Conservation (phyloP, 768 basidiomycete genomes). For the Trametes cubensis region DNA sequence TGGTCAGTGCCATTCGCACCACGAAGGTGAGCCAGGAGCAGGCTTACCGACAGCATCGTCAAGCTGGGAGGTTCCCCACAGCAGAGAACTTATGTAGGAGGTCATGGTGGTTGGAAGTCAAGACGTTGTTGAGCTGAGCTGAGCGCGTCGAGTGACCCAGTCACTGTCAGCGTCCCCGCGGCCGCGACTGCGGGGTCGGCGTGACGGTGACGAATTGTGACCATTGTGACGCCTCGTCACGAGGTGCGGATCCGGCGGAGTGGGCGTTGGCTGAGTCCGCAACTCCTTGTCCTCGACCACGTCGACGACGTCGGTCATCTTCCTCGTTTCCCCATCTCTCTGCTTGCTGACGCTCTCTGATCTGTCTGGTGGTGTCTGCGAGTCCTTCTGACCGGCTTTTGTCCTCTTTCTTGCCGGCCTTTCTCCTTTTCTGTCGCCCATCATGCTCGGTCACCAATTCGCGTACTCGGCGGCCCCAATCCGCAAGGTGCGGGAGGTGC, state of each 20-base stretch:
- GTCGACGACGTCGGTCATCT: constrained; percentile 24
- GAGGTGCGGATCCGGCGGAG: constrained; percentile 26
- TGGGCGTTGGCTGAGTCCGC: constrained; percentile 34
- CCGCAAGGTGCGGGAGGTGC: constrained; percentile 95
- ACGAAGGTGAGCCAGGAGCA: not conserved
- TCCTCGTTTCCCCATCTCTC: not conserved
- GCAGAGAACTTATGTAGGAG: constrained; percentile 59
- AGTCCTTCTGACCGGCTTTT: constrained; percentile 22
- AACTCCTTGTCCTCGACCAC: constrained; percentile 33
- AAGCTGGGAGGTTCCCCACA: constrained; percentile 83
- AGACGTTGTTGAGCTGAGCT: constrained; percentile 8
- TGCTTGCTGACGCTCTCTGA: constrained; percentile 13
- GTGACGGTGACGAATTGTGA: constrained; percentile 13
- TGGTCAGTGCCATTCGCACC: constrained; percentile 3
- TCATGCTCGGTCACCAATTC: constrained; percentile 87
- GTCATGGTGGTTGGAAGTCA: constrained; percentile 46
- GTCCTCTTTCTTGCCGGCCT: constrained; percentile 16
- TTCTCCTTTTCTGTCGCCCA: constrained; percentile 20
- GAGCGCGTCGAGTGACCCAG: constrained; percentile 20
- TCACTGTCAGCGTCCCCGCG: constrained; percentile 10
- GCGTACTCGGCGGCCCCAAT: constrained; percentile 93
- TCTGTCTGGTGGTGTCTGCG: constrained; percentile 18
- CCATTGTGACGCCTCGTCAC: constrained; percentile 15
- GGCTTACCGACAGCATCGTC: constrained; percentile 79
- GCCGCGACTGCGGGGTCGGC: constrained; percentile 12